Evolutionary conservation across 2,329 filamentous ascomycete species (phyloP), one percentile per base, ranked within the genome.

Genomic region (Pleurostoma richardsiae): DNA sequence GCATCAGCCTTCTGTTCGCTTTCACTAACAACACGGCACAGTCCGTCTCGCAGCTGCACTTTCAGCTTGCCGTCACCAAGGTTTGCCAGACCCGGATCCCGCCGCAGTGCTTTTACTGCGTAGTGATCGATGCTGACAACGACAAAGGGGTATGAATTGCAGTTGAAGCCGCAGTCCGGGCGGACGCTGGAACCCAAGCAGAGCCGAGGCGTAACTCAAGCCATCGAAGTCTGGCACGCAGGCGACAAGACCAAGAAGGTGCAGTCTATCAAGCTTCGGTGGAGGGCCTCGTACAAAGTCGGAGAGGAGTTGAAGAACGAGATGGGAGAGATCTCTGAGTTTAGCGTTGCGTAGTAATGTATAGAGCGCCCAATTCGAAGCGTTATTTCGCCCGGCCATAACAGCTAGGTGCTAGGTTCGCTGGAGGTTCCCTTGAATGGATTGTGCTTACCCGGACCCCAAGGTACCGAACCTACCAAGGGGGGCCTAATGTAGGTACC

Each of bases 21-120:
- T 95, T 96, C 63, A 90, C 89, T 19, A 99, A 95, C 63, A 86
- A 80, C 50, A 86, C 84, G 1, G 68, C 78, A 2, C 78, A 87
- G 57, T 78, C 82, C 0, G 77, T 99, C 27, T 78, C 79, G 3
- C 87, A 95, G 53, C 72, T 99, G 30, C 90, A 92, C 49, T 95
- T 96, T 60, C 89, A 96, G 65, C 77, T 95, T 38, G 94, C 94
- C 3, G 92, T 96, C 30, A 94, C 92, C 49, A 97, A 92, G 80
- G 91, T 95, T 71, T 54, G 66, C 30, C 5, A 27, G 3, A 26
- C 19, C 19, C 19, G 19, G 19, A 19, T 19, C 19, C 19, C 19
- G 19, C 19, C 19, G 19, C 19, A 19, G 19, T 19, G 19, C 19
- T 19, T 19, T 19, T 19, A 55, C 40, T 41, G 29, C 8, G 11